Percentiles rank a stretch among this genome's conserved stretches.
These are phyloP conservation scores for Stentor roeselii DNA, from an alignment of 73 alveolate genomes.

Conservation along the genomic window DNA sequence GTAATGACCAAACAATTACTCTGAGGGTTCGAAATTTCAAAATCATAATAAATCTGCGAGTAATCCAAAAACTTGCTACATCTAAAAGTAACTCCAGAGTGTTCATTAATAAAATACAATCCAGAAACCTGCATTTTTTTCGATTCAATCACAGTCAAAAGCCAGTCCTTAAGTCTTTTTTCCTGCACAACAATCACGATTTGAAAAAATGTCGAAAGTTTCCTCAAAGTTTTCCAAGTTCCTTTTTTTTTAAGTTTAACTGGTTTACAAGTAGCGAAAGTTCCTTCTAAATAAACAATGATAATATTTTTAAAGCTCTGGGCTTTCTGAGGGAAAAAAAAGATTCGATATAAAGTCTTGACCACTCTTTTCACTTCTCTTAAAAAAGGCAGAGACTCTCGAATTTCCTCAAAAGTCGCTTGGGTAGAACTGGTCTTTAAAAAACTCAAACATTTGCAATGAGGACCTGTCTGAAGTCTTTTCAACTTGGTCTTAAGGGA, in stretches of 20 bases:
- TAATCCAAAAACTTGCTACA: not conserved
- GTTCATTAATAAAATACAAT: not conserved
- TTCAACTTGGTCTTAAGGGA: no score
- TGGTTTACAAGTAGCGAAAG: not conserved
- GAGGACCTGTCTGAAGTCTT: not conserved
- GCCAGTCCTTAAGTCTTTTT: not conserved
- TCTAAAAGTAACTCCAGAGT: not conserved
- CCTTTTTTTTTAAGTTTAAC: not conserved
- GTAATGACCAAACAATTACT: not conserved
- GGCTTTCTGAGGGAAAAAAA: not conserved
- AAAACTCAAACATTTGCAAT: not conserved
- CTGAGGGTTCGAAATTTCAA: not conserved
- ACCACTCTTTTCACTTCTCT: not conserved
- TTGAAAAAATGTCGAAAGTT: not conserved
- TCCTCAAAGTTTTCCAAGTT: not conserved
- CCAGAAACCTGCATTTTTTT: not conserved
- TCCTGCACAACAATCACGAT: not conserved
- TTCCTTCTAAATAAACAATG: not conserved
- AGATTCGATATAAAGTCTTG: not conserved
- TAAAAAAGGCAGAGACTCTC: not conserved
- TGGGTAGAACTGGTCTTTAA: not conserved
- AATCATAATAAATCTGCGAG: not conserved
- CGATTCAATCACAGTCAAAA: not conserved
- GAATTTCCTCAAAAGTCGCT: not conserved
- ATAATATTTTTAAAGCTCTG: not conserved